Evolutionary conservation across 768 basidiomycete species (phyloP).

Genomic region (Lentinula boryana): DNA sequence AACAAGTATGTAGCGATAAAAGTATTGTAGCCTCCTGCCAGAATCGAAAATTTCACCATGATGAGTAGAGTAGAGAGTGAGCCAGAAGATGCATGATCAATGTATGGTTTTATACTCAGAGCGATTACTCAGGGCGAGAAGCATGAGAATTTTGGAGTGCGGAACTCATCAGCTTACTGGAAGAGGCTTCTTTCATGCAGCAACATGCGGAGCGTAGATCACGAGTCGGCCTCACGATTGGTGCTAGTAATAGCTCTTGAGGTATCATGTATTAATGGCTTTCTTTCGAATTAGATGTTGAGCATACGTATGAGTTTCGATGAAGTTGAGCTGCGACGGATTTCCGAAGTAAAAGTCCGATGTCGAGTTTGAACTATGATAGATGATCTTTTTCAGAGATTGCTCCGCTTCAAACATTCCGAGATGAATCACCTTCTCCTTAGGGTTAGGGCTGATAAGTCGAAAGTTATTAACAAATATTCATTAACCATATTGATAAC

Average conservation of each 20-base stretch:
- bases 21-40: conserved; percentile 40
- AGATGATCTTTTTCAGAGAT: background rate
- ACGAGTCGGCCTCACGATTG: background rate
- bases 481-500: too few relatives aligned
- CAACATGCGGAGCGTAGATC: background rate
- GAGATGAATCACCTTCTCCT: too few relatives aligned
- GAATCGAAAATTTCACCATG: conserved; percentile 37
- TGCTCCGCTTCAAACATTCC: background rate
- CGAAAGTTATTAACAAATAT: too few relatives aligned
- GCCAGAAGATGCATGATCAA: background rate
- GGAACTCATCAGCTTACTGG: background rate
- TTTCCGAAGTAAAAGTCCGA: background rate
- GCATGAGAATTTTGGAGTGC: background rate
- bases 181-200: background rate
- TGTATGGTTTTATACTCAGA: background rate
- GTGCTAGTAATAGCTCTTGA: background rate
- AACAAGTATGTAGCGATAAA: conserved; percentile 45
- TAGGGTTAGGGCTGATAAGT: too few relatives aligned
- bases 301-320: too few relatives aligned
- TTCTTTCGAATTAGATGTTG: too few relatives aligned
- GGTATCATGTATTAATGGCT: too few relatives aligned
- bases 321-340: background rate
- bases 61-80: background rate
- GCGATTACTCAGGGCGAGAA: background rate
- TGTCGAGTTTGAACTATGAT: too few relatives aligned